These are phyloP conservation scores for Zoysia pacifica DNA, from an alignment of 176 grass and related monocot species.

Conservation along the genomic window DNA sequence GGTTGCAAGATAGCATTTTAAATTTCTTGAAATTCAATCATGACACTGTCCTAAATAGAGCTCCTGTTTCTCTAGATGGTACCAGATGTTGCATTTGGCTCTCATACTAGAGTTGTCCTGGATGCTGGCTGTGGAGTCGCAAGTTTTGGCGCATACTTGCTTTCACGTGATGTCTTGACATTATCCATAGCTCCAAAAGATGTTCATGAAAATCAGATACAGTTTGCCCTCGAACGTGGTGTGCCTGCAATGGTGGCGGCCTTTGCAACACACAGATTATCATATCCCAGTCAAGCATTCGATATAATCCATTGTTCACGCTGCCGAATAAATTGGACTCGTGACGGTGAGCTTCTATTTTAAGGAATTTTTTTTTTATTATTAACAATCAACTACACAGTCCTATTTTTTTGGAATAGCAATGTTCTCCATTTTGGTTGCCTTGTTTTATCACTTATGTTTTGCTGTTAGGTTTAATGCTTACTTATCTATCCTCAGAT, in stretches of 20 bases:
- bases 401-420: not conserved
- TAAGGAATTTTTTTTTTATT: not conserved
- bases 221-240: constrained; percentile 96
- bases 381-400: not conserved
- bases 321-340: constrained; percentile 97
- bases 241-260: constrained; percentile 80
- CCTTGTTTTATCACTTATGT: not conserved
- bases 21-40: constrained; percentile 17
- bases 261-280: constrained; percentile 76
- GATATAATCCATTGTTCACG: constrained; percentile 92
- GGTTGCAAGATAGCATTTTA: constrained; percentile 10
- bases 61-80: constrained; percentile 68
- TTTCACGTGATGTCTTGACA: constrained; percentile 83
- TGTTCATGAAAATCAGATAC: constrained; percentile 99
- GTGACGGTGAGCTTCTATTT: constrained; percentile 56
- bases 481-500: not conserved
- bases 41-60: constrained; percentile 1
- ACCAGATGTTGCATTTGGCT: constrained; percentile 90
- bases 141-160: constrained; percentile 97
- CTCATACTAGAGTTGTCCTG: constrained; percentile 77
- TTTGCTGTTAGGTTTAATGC: not conserved
- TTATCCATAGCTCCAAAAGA: constrained; percentile 96
- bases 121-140: constrained; percentile 90
- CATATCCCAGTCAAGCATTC: constrained; percentile 91
- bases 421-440: not conserved